phyloP scores from a whole-genome alignment of 768 basidiomycete species.

The Atractiella rhizophila region DNA sequence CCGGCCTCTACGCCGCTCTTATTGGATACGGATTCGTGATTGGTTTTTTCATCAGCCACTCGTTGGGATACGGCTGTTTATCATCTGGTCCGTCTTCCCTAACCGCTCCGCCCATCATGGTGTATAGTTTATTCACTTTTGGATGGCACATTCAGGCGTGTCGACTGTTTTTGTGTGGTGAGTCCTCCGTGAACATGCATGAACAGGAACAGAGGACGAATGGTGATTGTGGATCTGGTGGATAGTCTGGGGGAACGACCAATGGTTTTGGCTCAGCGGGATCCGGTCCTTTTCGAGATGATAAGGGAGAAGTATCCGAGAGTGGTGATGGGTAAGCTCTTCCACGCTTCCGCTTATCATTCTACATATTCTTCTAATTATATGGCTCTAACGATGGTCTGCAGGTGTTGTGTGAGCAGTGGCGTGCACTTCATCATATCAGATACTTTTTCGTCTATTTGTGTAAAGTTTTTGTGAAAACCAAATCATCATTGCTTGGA shows the following conservation, averaged over 20 bases:
- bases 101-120: no score
- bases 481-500: no score
- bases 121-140: no score
- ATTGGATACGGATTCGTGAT: conserved; percentile 10
- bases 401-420: no score
- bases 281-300: conserved; percentile 14
- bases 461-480: no score
- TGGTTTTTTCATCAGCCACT: conserved; percentile 16
- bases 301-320: conserved; percentile 11
- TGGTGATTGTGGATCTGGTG: neutral
- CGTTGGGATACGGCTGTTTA: conserved; percentile 11
- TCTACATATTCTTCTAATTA: no score
- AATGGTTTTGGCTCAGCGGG: conserved; percentile 11
- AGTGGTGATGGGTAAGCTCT: no score
- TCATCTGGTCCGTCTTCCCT: conserved; percentile 2
- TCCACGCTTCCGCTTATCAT: no score
- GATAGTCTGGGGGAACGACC: conserved; percentile 11
- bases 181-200: neutral
- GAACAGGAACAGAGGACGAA: neutral
- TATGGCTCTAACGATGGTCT: no score
- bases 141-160: conserved; percentile 9
- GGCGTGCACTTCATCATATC: no score
- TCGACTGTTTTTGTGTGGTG: conserved; percentile 10
- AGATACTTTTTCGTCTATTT: no score
- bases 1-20: conserved; percentile 1